Evolutionary conservation across 2,329 filamentous ascomycete genomes (phyloP).

Genomic region (Calonectria fujianensis): DNA sequence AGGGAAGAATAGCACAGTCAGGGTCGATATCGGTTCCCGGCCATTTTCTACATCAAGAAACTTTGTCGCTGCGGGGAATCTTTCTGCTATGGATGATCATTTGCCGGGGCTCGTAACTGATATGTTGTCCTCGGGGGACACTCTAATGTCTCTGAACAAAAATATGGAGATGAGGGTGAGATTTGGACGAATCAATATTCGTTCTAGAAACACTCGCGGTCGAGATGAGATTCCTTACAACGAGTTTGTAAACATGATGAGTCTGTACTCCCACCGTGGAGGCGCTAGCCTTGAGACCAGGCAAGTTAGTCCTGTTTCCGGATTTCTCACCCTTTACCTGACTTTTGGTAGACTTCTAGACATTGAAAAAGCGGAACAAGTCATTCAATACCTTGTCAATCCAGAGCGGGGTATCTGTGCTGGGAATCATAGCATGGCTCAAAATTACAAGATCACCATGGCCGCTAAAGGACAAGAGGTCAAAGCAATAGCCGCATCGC

Average conservation of each 20-base stretch:
- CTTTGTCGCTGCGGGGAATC: slow-evolving; percentile 19
- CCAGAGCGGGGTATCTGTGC: slow-evolving; percentile 43
- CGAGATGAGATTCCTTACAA: slow-evolving; percentile 50
- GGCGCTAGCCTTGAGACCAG: slow-evolving; percentile 55
- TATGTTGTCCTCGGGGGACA: slow-evolving; percentile 50
- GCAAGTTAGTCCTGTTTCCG: slow-evolving; percentile 46
- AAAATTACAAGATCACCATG: slow-evolving; percentile 49
- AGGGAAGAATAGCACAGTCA: slow-evolving; percentile 44
- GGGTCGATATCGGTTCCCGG: slow-evolving; percentile 51
- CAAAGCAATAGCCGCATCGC: slow-evolving; percentile 45
- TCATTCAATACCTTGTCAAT: slow-evolving; percentile 44
- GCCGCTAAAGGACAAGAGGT: slow-evolving; percentile 48
- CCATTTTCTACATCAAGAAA: slow-evolving; percentile 45
- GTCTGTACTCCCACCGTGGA: slow-evolving; percentile 55
- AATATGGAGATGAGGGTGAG: slow-evolving; percentile 57
- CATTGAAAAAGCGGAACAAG: slow-evolving; percentile 39
- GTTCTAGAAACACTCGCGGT: slow-evolving; percentile 52
- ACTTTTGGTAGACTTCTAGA: slow-evolving; percentile 46
- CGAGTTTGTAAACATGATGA: slow-evolving; percentile 54
- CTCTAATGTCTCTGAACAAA: slow-evolving; percentile 52
- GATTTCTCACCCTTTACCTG: not conserved
- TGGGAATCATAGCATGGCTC: slow-evolving; percentile 37
- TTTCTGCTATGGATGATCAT: slow-evolving; percentile 43
- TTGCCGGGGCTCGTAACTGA: slow-evolving; percentile 47
- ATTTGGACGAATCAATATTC: slow-evolving; percentile 58